Conservation (phyloP, 345 rosid species). For the Citrus unshiu region DNA sequence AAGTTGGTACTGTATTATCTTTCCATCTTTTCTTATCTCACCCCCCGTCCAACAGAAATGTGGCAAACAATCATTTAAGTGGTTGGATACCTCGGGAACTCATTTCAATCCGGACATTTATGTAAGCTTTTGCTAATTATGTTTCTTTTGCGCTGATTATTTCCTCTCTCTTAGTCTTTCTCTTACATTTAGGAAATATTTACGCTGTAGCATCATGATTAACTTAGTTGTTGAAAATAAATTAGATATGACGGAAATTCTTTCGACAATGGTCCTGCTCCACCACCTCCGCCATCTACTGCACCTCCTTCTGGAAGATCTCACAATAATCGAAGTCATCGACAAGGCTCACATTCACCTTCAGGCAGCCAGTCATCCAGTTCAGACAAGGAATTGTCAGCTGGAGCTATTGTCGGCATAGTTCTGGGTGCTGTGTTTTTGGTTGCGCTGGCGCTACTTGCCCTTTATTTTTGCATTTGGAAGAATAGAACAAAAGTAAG, state of each 20-base stretch:
- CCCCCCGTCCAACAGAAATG: slow-evolving; percentile 53
- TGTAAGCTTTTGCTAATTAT: slow-evolving; percentile 44
- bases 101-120: slow-evolving; percentile 55
- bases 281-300: slow-evolving; percentile 57
- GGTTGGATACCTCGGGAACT: slow-evolving; percentile 92
- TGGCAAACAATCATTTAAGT: slow-evolving; percentile 80
- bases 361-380: slow-evolving; percentile 38
- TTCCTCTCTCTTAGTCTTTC: not conserved
- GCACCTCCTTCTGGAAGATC: slow-evolving; percentile 62
- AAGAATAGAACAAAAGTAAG: slow-evolving; percentile 43
- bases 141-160: not conserved
- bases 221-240: slow-evolving; percentile 23
- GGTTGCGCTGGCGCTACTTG: slow-evolving; percentile 45
- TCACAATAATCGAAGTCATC: slow-evolving; percentile 33
- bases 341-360: slow-evolving; percentile 32
- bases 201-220: slow-evolving; percentile 2
- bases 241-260: slow-evolving; percentile 85
- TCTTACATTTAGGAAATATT: not conserved
- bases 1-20: not conserved
- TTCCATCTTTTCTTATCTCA: slow-evolving; percentile 13
- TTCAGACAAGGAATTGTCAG: slow-evolving; percentile 49
- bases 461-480: slow-evolving; percentile 42
- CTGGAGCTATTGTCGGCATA: slow-evolving; percentile 67
- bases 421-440: slow-evolving; percentile 57
- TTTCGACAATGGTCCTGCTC: slow-evolving; percentile 77